Evolutionary conservation across 768 basidiomycete species (phyloP), one percentile per base, ranked within the genome.

Genomic region (Calocybe cyanea): DNA sequence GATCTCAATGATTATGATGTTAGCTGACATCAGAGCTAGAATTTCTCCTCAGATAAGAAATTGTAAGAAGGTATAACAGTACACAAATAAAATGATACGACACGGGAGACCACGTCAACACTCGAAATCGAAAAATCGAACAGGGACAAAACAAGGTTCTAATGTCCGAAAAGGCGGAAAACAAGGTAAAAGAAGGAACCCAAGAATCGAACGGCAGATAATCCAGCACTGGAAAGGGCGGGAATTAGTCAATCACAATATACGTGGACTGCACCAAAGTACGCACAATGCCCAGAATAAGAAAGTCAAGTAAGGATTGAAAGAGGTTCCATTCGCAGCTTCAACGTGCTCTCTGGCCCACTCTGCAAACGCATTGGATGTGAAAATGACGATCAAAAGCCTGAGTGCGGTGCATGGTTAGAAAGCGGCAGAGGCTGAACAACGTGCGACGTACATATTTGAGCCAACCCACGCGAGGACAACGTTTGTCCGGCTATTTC

Each of bases 221-320:
- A 69, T 38, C 80, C 86, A 60, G 91, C 87, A 50, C 85, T 88
- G 56, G 20, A 20, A 7, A 32, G 10, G 24, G 14, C 21, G 8
- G 21, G 40, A 32, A 41, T 46, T 35, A 54, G 43, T 34, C 17
- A 17, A 19, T 8, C 19, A 14, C 5, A 11, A 41, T 19, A 19
- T n/a, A 3, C 28, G 33, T 7, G 14, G 7, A 13, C 35, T n/a
- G 36, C 3, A 37, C 11, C 8, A 25, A 31, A 33, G 20, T 2
- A 62, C 64, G 20, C 46, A 67, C 62, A 63, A 49, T 46, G 63
- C 64, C 55, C 59, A 50, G 40, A 94, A 93, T 44, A 93, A 75
- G 71, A 90, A 85, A 21, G 77, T 80, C 39, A 90, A 75, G 64
- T 93, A 94, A n/a, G 92, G 90, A 58, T 94, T 94, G 71, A 93